Evolutionary conservation across 2,329 filamentous ascomycete genomes (phyloP).

Genomic region (Alternaria sp.): DNA sequence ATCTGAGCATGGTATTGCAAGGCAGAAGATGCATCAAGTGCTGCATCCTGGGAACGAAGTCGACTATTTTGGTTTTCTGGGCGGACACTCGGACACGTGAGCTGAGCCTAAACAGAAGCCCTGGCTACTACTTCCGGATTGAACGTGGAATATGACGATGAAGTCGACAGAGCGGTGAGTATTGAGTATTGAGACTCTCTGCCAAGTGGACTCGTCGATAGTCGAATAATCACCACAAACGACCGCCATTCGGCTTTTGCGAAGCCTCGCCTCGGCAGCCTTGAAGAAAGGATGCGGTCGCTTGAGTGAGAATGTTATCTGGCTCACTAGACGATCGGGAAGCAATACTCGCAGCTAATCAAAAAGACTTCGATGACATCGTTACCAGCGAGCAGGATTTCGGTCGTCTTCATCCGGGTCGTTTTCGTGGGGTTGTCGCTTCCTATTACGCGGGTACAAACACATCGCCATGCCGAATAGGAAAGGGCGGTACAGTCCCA

Average conservation of each 20-base stretch:
- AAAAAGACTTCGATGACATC: background rate
- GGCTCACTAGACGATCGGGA: background rate
- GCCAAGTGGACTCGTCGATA: background rate
- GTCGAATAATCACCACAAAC: background rate
- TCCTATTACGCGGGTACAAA: background rate
- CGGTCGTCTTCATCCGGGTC: background rate
- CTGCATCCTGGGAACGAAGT: background rate
- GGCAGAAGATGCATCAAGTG: background rate
- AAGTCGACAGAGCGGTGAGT: background rate
- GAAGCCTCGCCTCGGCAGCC: background rate
- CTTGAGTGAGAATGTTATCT: background rate
- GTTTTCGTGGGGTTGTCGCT: constrained; percentile 11
- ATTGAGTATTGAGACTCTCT: background rate
- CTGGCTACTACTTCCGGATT: background rate
- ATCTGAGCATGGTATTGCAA: background rate
- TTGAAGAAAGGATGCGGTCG: background rate
- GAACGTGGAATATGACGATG: background rate
- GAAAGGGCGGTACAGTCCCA: background rate
- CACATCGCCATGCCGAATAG: background rate
- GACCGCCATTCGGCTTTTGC: background rate
- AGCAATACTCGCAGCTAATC: background rate
- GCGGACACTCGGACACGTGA: background rate
- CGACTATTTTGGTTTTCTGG: background rate
- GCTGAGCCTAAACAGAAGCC: background rate
- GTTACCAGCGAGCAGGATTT: background rate